A percentile compares a stretch with the other conserved stretches of the same genome.
Evolutionary conservation across 805 yeast genomes (phyloP).

Genomic region (Alloascoidea africana): DNA sequence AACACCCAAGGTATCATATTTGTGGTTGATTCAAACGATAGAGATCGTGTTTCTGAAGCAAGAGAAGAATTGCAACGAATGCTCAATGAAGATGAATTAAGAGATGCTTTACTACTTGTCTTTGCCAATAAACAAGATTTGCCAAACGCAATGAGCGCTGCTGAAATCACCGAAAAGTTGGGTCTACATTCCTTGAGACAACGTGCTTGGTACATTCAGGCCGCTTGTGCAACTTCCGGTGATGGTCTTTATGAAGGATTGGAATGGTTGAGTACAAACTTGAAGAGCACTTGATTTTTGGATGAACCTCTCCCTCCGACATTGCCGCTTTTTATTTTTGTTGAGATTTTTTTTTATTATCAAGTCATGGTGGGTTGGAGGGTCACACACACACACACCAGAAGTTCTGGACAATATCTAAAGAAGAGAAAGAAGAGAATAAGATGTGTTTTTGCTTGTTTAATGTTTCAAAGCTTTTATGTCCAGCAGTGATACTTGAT

Average conservation of each 20-base stretch:
- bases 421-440: too few relatives aligned
- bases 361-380: too few relatives aligned
- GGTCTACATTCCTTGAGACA: constrained; percentile 95
- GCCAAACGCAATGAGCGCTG: constrained; percentile 98
- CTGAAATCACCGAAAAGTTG: constrained; percentile 93
- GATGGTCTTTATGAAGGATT: constrained; percentile 97
- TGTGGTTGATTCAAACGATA: constrained; percentile 95
- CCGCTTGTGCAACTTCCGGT: constrained; percentile 98
- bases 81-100: constrained; percentile 96
- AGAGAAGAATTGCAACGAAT: constrained; percentile 97
- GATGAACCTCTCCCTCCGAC: too few relatives aligned
- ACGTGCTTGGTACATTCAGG: constrained; percentile 98
- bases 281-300: constrained; percentile 59
- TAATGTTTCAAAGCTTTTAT: too few relatives aligned
- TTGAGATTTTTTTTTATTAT: too few relatives aligned
- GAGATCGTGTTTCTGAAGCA: constrained; percentile 95
- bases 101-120: constrained; percentile 88
- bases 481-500: too few relatives aligned
- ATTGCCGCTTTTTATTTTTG: too few relatives aligned
- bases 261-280: constrained; percentile 89
- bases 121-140: constrained; percentile 98
- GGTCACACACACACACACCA: too few relatives aligned
- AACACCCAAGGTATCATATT: constrained; percentile 97
- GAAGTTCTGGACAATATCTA: too few relatives aligned
- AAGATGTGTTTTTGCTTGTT: too few relatives aligned